Base-by-base conservation (phyloP, 2,329 filamentous ascomycete genomes). In the Trichoderma semiorbis region DNA sequence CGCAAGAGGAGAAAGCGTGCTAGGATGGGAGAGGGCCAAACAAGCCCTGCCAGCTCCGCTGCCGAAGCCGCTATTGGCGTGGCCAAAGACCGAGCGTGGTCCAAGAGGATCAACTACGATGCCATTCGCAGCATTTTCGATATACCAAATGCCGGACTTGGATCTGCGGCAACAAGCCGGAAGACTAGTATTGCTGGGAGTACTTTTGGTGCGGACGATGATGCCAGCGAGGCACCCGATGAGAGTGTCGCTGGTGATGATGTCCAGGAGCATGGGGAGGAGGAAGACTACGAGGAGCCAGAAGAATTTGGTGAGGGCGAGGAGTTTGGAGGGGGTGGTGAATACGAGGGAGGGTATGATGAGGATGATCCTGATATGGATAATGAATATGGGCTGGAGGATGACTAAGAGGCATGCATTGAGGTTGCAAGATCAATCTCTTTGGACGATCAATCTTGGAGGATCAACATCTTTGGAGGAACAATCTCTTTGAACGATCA, bases 51-150 rank as follows among this genome's bases (percentile, higher is more conserved):
- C 18, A 89, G 86, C 32, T 90, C 89, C 1, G 89, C 92, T 0
- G 90, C 87, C 3, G 92, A 93, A 78, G 92, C 92, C 1, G 91
- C 91, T 16, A 85, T 89, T 73, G 87, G 88, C 70, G 91, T 91
- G 75, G 84, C 93, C 78, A 91, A 92, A 79, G 88, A 89, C 70
- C 85, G 91, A 60, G 88, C 87, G 0, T 92, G 90, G 81, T 93
- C 90, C 74, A 92, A 90, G 80, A 91, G 92, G 77, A 92, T 94
- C 78, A 93, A 94, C 76, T 94, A 93, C 79, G 87, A 88, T 69
- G 87, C 86, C 47, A 87, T 91, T 74, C 83, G 85, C 58, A 86
- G 84, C 72, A 84, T 91, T 28, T 90, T 91, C 73, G 85, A 87
- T 75, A 79, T 82, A 75, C 79, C 81, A 26, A 82, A 83, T 74